These are phyloP conservation scores for Daldinia childiae DNA, from an alignment of 495 filamentous ascomycete genomes.

Conservation along the genomic window DNA sequence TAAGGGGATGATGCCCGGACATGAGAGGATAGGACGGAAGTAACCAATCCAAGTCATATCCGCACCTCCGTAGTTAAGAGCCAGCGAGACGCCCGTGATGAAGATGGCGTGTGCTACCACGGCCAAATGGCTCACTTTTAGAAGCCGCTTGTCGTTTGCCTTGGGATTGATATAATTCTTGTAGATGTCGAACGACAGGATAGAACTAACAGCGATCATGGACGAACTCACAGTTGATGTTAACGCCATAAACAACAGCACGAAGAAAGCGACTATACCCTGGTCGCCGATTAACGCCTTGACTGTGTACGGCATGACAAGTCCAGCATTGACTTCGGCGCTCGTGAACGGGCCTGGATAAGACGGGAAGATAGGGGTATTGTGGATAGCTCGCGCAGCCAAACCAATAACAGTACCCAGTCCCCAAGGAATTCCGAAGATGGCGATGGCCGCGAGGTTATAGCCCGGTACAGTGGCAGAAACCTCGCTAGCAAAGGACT, in stretches of 20 bases:
- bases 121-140: slow-evolving; percentile 76
- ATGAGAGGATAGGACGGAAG: slow-evolving; percentile 83
- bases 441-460: slow-evolving; percentile 79
- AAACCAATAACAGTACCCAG: slow-evolving; percentile 84
- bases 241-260: slow-evolving; percentile 90
- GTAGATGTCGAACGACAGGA: slow-evolving; percentile 87
- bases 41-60: slow-evolving; percentile 69
- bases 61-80: slow-evolving; percentile 67
- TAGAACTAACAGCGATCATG: slow-evolving; percentile 83
- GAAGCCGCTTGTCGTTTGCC: slow-evolving; percentile 71
- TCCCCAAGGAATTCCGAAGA: slow-evolving; percentile 91
- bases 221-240: slow-evolving; percentile 83
- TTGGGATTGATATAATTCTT: slow-evolving; percentile 63
- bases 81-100: slow-evolving; percentile 78
- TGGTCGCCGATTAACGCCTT: slow-evolving; percentile 81
- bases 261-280: slow-evolving; percentile 77
- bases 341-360: slow-evolving; percentile 69
- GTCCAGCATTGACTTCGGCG: slow-evolving; percentile 76
- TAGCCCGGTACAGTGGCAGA: slow-evolving; percentile 80
- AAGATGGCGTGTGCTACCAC: slow-evolving; percentile 74
- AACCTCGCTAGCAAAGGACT: slow-evolving; percentile 58
- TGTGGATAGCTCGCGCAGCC: slow-evolving; percentile 77
- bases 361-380: slow-evolving; percentile 69
- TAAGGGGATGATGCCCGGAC: slow-evolving; percentile 77
- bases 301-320: slow-evolving; percentile 81